Evolutionary conservation across 768 basidiomycete genomes (phyloP), one percentile per base, ranked within the genome.

Genomic region (Tylopilus balloui): DNA sequence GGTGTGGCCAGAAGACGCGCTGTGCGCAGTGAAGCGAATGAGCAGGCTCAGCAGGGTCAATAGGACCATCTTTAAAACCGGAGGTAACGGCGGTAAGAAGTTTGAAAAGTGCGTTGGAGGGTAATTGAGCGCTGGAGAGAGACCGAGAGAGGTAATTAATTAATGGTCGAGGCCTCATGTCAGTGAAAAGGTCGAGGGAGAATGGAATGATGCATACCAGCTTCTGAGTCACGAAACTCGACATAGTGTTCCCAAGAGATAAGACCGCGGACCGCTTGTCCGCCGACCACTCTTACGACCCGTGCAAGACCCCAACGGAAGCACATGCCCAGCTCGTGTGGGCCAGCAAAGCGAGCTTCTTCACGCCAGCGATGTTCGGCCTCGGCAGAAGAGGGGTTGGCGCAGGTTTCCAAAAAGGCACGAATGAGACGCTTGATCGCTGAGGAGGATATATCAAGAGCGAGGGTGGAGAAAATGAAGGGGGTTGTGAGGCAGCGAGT

Each of bases 251-350:
- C 89, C 85, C 89, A 92, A 54, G 84, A 78, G 35, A 98, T 63
- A 24, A 97, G 70, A 5, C 96, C 96, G 13, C 90, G 78, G n/a
- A 85, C 79, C 38, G 86, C 84, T 53, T 81, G 74, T 1, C 84
- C 85, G 27, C 77, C 79, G 15, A 81, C 76, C 4, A 87, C 77
- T 40, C 91, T 69, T 29, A 90, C 78, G 39, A 91, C 80, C 21
- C 93, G 73, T 3, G 84, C 87, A 6, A 98, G 77, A 27, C 85
- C 91, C 96, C 96, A 99, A 20, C 94, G 83, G 27, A 98, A 73
- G 59, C 86, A 81, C 85, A 94, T 93, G 5, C 86, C 92, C 13
- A 98, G 73, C 60, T 96, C 90, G 52, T 94, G 85, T 11, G 90
- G 85, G 5, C 82, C 84, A 0, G 92, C 88, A 60, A 95, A 89